Base-by-base conservation (phyloP, 75 land plant genomes). In the Cunninghamia lanceolata region DNA sequence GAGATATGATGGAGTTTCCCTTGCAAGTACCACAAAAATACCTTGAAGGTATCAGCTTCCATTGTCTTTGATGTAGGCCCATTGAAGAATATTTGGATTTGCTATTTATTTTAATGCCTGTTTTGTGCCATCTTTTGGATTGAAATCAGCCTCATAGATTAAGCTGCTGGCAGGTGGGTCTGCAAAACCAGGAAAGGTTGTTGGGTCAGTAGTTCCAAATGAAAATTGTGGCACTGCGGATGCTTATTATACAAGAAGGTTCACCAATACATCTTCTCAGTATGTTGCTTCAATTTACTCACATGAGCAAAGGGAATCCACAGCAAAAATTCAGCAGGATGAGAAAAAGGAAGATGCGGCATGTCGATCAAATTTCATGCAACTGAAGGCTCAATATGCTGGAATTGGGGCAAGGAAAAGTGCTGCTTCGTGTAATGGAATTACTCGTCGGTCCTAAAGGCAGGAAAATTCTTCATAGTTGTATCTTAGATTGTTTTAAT, bases 171-270 rank as follows among this genome's bases (percentile, higher is more conserved):
- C 86, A 92, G 92, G 91, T 83, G 79, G 70, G 82, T 89, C 88
- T 59, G 96, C 93, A 86, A 92, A 90, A 83, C 95, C 96, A 79
- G 96, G 96, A 16, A 95, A 93, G 88, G 94, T 93, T 56, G 88
- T 95, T 53, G 90, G 96, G 17, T 89, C 96, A 32, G 89, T 89
- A 6, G 42, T 91, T 45, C 95, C 91, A 66, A 89, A 91, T 80
- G 89, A 83, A 89, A 88, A 91, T 83, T 83, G 89, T 53, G 89
- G 87, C 13, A 85, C 84, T 63, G 85, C 92, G 38, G 87, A 88
- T 34, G 89, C 86, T 81, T 84, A 85, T 39, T 90, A 93, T 71
- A 68, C 85, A 70, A 87, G 87, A 21, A 89, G 90, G 73, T 88
- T 91, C 56, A 86, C 89, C 15, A 59, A 84, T 43, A 86, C 82